Evolutionary conservation across 2,329 filamentous ascomycete genomes (phyloP), one percentile per base, ranked within the genome.

Genomic region (Exophiala mesophila): DNA sequence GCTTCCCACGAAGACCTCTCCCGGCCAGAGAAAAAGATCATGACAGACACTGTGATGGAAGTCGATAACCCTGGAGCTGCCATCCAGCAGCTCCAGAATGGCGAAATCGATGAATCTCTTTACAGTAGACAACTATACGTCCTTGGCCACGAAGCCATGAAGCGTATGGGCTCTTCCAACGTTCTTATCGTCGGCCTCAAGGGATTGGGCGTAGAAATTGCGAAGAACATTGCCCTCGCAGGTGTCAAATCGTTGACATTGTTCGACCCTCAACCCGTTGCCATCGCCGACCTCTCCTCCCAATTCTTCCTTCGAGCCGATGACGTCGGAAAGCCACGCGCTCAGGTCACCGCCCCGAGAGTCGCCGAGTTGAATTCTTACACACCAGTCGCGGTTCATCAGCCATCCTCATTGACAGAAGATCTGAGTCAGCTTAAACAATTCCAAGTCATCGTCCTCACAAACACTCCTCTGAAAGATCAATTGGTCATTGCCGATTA

Each of bases 221-320:
- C 92, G 60, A 98, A 98, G 77, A 98, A 98, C 61, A 88, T 98
- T 60, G 92, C 92, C 47, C 82, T 98, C 57, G 92, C 92, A 57
- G 92, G 92, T 64, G 92, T 98, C 69, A 98, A 98, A 76, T 96
- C 89, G 61, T 72, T 98, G 55, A 92, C 90, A 2, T 77, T 98
- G 41, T 87, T 88, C 72, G 92, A 98, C 63, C 90, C 92, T 34
- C 80, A 82, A 35, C 87, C 87, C 30, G 84, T 86, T 40, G 76
- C 82, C 55, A 84, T 96, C 56, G 77, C 87, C 57, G 92, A 98
- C 62, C 80, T 98, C 23, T 97, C 92, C 29, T 86, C 92, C 31
- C 92, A 98, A 66, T 98, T 98, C 76, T 98, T 98, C 76, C 80
- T 98, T 16, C 87, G 80, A 44, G 76, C 81, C 13, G 79, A 83